Base-by-base conservation (phyloP, 176 grass and related monocot genomes). In the Eleusine indica region DNA sequence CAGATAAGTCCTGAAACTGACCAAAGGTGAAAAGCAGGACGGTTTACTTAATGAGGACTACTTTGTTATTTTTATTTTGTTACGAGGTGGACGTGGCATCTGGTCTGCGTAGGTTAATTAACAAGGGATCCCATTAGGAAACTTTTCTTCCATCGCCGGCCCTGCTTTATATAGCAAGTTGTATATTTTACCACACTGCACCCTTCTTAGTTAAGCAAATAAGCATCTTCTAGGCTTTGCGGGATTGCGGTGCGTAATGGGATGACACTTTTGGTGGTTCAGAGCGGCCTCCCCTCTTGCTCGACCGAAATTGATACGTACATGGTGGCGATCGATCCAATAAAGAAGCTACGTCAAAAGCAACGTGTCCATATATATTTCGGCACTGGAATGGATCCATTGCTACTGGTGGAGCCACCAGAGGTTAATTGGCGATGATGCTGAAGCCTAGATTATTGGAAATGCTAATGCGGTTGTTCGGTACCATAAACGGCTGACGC, bases 1-100 rank as follows among this genome's bases (percentile, higher is more conserved):
- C 57, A 73, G 77, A 68, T 28, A 67, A 15, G 73, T 67, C 56
- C 77, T 47, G 84, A 22, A 86, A 86, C 84, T 25, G 69, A 66
- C 47, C 69, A n/a, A n/a, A 7, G 16, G 3, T 13, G 52, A 54
- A 54, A 54, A 54, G 16, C 19, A 0, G 18, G 53, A 71, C 7
- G 54, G 28, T 48, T 48, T 63, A 40, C 74, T 63, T 62, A 70
- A 78, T 15, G 56, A 22, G n/a, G 19, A 22, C 7, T 60, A 60
- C 15, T 60, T n/a, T 6, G 2, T n/a, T n/a, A n/a, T 18, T 56
- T 56, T 51, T 9, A 48, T 48, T 48, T 48, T 48, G 7, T 48
- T 54, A 60, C 21, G 6, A 0, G 21, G 19, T n/a, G 18, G 56
- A 22, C 19, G 56, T 60, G 56, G 56, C 18, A 17, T 54, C 52